These are phyloP conservation scores for Picochlorum costavermella DNA, from an alignment of 139 green algal genomes.

Conservation along the genomic window DNA sequence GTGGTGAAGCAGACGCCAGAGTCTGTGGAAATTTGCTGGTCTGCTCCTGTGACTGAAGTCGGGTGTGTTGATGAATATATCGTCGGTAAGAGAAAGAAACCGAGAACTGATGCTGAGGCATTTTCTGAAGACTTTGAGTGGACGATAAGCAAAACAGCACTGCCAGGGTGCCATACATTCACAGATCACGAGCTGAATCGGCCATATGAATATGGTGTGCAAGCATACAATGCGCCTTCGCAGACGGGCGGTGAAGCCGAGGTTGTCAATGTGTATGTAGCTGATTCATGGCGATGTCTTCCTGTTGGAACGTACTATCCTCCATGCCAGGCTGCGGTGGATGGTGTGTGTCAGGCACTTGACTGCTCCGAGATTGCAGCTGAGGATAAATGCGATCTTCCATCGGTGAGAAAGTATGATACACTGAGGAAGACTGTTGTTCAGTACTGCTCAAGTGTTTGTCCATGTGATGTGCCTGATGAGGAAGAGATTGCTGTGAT, in stretches of 20 bases:
- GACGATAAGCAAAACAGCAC: neutral
- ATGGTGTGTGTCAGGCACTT: slow-evolving; percentile 12
- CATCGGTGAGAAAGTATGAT: slow-evolving; percentile 18
- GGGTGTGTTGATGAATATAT: neutral
- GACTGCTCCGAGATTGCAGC: slow-evolving; percentile 15
- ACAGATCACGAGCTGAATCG: neutral
- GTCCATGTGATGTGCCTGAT: slow-evolving; percentile 4
- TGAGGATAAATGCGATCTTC: slow-evolving; percentile 1
- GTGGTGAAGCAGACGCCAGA: neutral
- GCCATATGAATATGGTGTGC: slow-evolving; percentile 14
- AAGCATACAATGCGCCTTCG: slow-evolving; percentile 2
- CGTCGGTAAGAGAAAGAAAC: neutral
- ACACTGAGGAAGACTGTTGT: neutral
- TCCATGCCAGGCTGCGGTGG: slow-evolving; percentile 1
- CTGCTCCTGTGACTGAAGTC: neutral
- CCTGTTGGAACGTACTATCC: slow-evolving; percentile 14
- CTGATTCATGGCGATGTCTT: slow-evolving; percentile 18
- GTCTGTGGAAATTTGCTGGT: neutral
- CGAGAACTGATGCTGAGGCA: neutral
- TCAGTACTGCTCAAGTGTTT: slow-evolving; percentile 17
- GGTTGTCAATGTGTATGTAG: neutral
- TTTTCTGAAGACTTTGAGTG: neutral
- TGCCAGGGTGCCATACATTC: slow-evolving; percentile 10
- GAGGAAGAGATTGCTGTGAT: neutral
- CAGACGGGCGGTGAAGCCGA: neutral